A percentile compares a stretch with the other conserved stretches of the same genome.
Evolutionary conservation across 805 yeast species (phyloP).

Genomic region (Metschnikowia corniflorae): DNA sequence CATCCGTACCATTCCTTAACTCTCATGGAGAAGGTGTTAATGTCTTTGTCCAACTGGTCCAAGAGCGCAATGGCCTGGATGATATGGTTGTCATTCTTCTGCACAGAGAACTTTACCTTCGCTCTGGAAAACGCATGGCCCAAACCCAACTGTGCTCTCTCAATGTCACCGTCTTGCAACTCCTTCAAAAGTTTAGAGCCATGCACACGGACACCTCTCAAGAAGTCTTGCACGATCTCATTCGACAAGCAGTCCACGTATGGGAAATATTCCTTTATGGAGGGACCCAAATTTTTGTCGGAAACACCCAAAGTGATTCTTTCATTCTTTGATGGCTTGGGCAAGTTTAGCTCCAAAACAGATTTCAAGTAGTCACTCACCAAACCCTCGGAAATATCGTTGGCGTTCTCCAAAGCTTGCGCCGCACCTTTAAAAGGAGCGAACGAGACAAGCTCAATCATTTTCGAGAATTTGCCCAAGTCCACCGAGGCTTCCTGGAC

Average conservation of each 20-base stretch:
- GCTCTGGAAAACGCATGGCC: slow-evolving; percentile 99
- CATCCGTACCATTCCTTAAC: slow-evolving; percentile 98
- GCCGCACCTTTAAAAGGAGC: slow-evolving; percentile 99
- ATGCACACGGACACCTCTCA: slow-evolving; percentile 91
- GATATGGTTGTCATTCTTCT: slow-evolving; percentile 97
- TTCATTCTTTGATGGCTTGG: slow-evolving; percentile 66
- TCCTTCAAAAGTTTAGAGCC: slow-evolving; percentile 88
- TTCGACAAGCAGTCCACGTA: slow-evolving; percentile 85
- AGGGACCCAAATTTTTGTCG: slow-evolving; percentile 93
- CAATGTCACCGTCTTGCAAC: slow-evolving; percentile 90
- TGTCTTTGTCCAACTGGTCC: slow-evolving; percentile 97
- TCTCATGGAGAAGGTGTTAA: slow-evolving; percentile 96
- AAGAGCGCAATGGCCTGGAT: slow-evolving; percentile 97
- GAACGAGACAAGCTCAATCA: slow-evolving; percentile 89
- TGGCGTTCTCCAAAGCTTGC: slow-evolving; percentile 97
- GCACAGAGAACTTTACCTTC: slow-evolving; percentile 97
- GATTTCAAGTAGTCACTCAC: slow-evolving; percentile 90
- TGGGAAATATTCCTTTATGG: slow-evolving; percentile 88
- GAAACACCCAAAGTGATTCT: slow-evolving; percentile 81
- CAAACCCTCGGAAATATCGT: slow-evolving; percentile 95
- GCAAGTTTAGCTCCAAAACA: slow-evolving; percentile 85
- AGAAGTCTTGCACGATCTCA: slow-evolving; percentile 90
- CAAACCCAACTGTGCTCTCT: slow-evolving; percentile 96
- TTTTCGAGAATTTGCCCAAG: slow-evolving; percentile 81
- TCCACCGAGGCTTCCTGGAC: slow-evolving; percentile 90